These are phyloP conservation scores for Boletus sensibilis DNA, from an alignment of 768 basidiomycete species.

Conservation along the genomic window DNA sequence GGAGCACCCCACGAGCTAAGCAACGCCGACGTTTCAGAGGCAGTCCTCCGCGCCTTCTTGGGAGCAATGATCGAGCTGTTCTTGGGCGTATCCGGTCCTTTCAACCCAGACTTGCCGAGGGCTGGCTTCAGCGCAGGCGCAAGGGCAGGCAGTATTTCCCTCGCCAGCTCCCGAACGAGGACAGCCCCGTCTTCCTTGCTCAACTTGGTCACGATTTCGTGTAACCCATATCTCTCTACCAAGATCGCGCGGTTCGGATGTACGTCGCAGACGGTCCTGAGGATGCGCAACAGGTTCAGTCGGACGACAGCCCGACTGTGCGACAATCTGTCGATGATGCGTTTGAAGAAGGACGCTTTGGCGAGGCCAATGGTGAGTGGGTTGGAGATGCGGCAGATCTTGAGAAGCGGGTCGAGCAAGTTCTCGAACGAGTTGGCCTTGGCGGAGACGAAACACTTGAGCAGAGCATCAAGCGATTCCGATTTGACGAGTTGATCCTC, in stretches of 20 bases:
- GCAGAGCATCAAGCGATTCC: conserved; percentile 61
- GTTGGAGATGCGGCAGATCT: conserved; percentile 82
- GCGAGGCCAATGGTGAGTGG: conserved; percentile 74
- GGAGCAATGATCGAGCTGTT: conserved; percentile 49
- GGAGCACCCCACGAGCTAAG: conserved; percentile 20
- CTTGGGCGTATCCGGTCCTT: conserved; percentile 39
- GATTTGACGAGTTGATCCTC: conserved; percentile 82
- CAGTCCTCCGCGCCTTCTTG: conserved; percentile 63
- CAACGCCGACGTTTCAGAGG: conserved; percentile 61
- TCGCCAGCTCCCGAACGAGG: conserved; percentile 83
- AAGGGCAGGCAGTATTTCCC: conserved; percentile 79
- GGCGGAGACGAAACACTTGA: conserved; percentile 78
- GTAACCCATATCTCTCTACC: conserved; percentile 78
- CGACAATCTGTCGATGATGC: conserved; percentile 78
- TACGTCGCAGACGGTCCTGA: conserved; percentile 83
- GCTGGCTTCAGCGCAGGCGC: conserved; percentile 67
- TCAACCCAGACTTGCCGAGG: conserved; percentile 28
- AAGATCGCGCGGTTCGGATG: conserved; percentile 82
- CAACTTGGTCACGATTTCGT: conserved; percentile 76
- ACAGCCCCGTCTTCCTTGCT: conserved; percentile 88
- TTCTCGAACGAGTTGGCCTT: conserved; percentile 93
- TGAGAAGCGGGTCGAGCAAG: conserved; percentile 87
- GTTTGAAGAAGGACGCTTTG: conserved; percentile 80
- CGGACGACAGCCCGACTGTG: conserved; percentile 82
- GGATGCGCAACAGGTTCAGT: conserved; percentile 82